phyloP scores from a whole-genome alignment of 1,284 basidiomycete genomes.

The Boletus semigastroideus region DNA sequence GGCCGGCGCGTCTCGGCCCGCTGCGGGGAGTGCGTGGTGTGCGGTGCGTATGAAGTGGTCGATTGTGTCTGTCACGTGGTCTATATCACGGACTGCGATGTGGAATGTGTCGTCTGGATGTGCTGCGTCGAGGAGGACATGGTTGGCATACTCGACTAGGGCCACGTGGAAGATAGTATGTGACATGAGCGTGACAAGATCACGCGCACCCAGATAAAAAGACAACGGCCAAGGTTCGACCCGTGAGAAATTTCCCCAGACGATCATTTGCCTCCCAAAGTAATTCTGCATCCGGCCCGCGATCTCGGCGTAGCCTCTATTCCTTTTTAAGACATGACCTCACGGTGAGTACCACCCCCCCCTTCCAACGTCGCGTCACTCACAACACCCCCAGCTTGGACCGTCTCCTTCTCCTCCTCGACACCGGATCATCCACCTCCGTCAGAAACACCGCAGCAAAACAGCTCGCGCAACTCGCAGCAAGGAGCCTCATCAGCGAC shows the following conservation, averaged over 20 bases:
- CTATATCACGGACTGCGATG: neutral
- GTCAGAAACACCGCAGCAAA: constrained; percentile 89
- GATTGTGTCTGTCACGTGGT: constrained; percentile 1
- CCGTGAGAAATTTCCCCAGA: constrained; percentile 41
- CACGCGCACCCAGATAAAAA: constrained; percentile 39
- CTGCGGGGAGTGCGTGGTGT: constrained; percentile 29
- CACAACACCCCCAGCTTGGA: constrained; percentile 63
- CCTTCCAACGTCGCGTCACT: neutral
- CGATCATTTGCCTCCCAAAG: constrained; percentile 41
- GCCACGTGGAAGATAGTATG: constrained; percentile 23
- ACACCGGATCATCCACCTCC: constrained; percentile 84
- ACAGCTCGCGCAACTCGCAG: constrained; percentile 89
- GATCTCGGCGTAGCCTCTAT: constrained; percentile 38
- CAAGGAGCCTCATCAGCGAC: constrained; percentile 77
- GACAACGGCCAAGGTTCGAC: constrained; percentile 32
- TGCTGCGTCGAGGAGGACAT: constrained; percentile 14
- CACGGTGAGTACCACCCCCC: constrained; percentile 46
- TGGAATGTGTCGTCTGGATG: constrained; percentile 11
- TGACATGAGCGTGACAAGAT: constrained; percentile 29
- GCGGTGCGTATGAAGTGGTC: constrained; percentile 36
- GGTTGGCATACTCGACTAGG: constrained; percentile 13
- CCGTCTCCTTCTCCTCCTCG: constrained; percentile 87
- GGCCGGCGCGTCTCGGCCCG: constrained; percentile 25
- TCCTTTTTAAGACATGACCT: constrained; percentile 58
- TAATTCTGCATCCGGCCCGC: constrained; percentile 37